Base-by-base conservation (phyloP, 2,329 filamentous ascomycete species). In the Diplodia corticola region DNA sequence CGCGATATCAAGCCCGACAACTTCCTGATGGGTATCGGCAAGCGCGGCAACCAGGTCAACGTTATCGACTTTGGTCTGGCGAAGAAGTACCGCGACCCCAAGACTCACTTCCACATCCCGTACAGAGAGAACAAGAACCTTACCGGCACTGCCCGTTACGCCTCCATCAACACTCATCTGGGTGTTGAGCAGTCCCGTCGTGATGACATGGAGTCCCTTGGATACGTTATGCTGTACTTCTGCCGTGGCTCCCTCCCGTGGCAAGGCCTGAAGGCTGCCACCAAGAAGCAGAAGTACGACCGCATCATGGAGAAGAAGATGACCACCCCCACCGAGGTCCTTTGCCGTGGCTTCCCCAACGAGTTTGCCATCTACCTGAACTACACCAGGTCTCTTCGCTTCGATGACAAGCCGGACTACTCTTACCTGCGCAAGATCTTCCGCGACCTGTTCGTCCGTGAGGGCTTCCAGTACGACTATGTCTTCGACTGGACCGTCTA, bases 281-380 rank as follows among this genome's bases (percentile, higher is more conserved):
- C 93, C 72, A 97, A 97, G 89, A 97, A 97, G 89, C 94, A 98
- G 85, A 99, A 99, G 85, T 98, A 99, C 79, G 95, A 99, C 83
- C 89, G 94, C 71, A 99, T 99, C 83, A 98, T 98, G 94, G 95
- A 99, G 87, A 99, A 99, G 90, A 99, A 99, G 92, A 98, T 98
- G 95, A 99, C 95, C 15, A 99, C 95, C 3, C 93, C 95, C 9
- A 98, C 94, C 73, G 94, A 99, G 82, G 93, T 97, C 57, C 91
- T 99, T 59, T 99, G 95, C 89, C 93, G 94, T 80, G 95, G 95
- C 72, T 98, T 99, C 85, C 95, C 95, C 74, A 97, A 98, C 81
- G 95, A 99, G 83, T 99, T 99, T 75, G 93, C 94, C 84, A 98
- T 98, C 81, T 99, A 99, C 81, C 87, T 99, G 70, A 98, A 98